Conservation (phyloP, 1,284 basidiomycete species). For the Pascua sp. region DNA sequence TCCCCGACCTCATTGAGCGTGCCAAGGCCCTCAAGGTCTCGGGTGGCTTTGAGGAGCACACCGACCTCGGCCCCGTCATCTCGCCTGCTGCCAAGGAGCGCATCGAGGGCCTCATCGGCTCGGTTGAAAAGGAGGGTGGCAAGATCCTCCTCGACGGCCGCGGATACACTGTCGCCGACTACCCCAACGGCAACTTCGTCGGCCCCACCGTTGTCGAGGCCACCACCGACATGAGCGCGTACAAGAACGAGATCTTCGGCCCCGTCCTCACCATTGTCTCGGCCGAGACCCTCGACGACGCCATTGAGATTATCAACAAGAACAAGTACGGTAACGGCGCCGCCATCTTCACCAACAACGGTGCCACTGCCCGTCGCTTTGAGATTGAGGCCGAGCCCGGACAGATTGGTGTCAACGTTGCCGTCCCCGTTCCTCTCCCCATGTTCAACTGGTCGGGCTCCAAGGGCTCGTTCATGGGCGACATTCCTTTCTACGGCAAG, state of each 20-base stretch:
- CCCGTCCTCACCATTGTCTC: constrained; percentile 79
- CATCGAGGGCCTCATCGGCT: constrained; percentile 72
- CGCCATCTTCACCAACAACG: constrained; percentile 94
- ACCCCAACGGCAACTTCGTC: constrained; percentile 90
- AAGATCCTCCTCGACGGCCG: constrained; percentile 85
- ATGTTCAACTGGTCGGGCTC: constrained; percentile 62
- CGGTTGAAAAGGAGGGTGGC: constrained; percentile 80
- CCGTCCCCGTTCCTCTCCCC: constrained; percentile 75
- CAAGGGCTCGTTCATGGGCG: constrained; percentile 76
- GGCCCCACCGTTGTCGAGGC: constrained; percentile 89
- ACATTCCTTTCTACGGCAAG: constrained; percentile 85
- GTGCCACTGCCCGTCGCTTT: constrained; percentile 92
- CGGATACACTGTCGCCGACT: constrained; percentile 63
- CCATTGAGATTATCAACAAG: constrained; percentile 80
- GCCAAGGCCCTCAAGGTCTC: constrained; percentile 77
- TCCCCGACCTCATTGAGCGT: constrained; percentile 81
- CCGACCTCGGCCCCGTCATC: constrained; percentile 91
- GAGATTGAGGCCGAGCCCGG: constrained; percentile 86
- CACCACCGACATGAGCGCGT: constrained; percentile 76
- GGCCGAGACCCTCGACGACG: constrained; percentile 85
- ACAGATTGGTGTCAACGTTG: constrained; percentile 93
- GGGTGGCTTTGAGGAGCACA: constrained; percentile 81
- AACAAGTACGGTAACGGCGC: constrained; percentile 88
- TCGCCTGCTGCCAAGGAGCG: constrained; percentile 80
- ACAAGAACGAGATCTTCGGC: constrained; percentile 95